These are phyloP conservation scores for Myxozyma geophila DNA, from an alignment of 805 yeast species.

Conservation along the genomic window DNA sequence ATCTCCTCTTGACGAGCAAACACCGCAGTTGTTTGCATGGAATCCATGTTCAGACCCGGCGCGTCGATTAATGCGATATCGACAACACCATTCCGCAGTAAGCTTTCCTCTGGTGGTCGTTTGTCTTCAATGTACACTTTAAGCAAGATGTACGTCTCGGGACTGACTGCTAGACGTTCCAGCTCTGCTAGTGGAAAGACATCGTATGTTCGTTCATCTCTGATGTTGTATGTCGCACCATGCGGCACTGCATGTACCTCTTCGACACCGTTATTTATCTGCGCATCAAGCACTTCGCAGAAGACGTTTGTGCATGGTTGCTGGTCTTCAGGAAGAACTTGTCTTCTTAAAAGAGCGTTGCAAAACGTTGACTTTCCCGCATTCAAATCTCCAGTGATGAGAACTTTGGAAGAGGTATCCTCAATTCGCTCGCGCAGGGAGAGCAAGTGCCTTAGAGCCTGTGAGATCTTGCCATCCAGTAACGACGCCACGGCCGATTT, in stretches of 20 bases:
- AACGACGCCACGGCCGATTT: constrained; percentile 69
- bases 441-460: constrained; percentile 66
- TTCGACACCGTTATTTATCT: constrained; percentile 73
- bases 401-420: constrained; percentile 89
- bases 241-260: constrained; percentile 89
- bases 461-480: constrained; percentile 67
- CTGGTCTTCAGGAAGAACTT: constrained; percentile 90
- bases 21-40: constrained; percentile 91
- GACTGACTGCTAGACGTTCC: constrained; percentile 67
- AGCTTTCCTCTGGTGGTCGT: constrained; percentile 67
- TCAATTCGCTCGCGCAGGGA: constrained; percentile 82
- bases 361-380: constrained; percentile 97
- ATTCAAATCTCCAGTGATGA: constrained; percentile 95
- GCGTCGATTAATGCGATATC: constrained; percentile 95
- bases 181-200: constrained; percentile 59
- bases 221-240: constrained; percentile 51
- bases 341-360: constrained; percentile 79
- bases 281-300: constrained; percentile 88
- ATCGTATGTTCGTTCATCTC: constrained; percentile 70
- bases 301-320: constrained; percentile 97
- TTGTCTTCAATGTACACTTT: constrained; percentile 82
- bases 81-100: constrained; percentile 85
- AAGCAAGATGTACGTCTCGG: constrained; percentile 71
- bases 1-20: constrained; percentile 97
- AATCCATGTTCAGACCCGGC: constrained; percentile 93